Evolutionary conservation across 106 monocot species (phyloP).

Genomic region (Dendrobium catenatum): DNA sequence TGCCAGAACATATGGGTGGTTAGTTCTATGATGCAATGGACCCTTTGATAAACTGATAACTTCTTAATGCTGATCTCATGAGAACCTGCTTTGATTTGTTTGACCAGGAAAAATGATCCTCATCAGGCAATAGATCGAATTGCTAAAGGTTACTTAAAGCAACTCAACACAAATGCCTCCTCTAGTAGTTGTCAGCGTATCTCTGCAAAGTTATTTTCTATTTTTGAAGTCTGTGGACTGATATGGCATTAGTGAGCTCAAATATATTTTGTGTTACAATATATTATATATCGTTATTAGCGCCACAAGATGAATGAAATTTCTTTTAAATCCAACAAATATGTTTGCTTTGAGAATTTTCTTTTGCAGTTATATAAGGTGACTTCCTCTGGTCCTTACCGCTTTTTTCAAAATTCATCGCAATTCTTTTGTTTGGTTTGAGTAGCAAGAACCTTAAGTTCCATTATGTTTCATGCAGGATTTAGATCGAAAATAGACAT

Average conservation of each 20-base stretch:
- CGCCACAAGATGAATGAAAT: background rate
- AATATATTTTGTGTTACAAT: conserved; percentile 2
- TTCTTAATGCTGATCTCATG: conserved; percentile 10
- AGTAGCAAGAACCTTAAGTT: background rate
- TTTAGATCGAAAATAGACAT: conserved; percentile 73
- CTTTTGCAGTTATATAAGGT: background rate
- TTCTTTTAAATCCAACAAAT: background rate
- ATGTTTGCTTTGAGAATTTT: background rate
- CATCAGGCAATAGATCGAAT: conserved; percentile 78
- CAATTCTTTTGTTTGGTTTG: background rate
- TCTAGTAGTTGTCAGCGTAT: background rate
- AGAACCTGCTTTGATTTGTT: conserved; percentile 16
- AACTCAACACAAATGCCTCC: background rate
- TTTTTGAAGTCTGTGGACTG: background rate
- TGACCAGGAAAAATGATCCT: conserved; percentile 81
- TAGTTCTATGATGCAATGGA: conserved; percentile 7
- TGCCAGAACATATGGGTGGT: conserved; percentile 97
- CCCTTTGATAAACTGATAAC: background rate
- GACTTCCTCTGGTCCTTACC: background rate
- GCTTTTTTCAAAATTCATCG: background rate
- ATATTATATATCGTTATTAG: background rate
- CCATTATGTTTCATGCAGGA: conserved; percentile 35
- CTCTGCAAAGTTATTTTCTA: background rate
- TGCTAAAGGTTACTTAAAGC: conserved; percentile 55
- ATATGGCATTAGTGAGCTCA: background rate